Percentiles rank a stretch among this genome's conserved stretches.
These are phyloP conservation scores for Macroventuria anomochaeta DNA, from an alignment of 2,329 filamentous ascomycete genomes.

Conservation along the genomic window DNA sequence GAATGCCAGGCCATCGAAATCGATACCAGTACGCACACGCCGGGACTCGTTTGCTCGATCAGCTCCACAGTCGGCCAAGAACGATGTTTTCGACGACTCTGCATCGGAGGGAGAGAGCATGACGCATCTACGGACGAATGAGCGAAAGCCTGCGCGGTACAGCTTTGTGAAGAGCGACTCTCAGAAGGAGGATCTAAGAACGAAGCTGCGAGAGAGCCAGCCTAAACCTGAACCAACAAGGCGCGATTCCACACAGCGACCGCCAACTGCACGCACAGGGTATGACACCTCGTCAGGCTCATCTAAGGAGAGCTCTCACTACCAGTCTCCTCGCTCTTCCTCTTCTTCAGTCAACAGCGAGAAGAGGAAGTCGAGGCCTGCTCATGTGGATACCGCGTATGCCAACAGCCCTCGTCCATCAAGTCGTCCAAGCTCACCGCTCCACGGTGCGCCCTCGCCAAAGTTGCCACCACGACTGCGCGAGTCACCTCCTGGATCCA, in stretches of 20 bases:
- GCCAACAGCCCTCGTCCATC: slow-evolving; percentile 25
- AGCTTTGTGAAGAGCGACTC: slow-evolving; percentile 49
- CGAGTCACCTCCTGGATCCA: slow-evolving; percentile 33
- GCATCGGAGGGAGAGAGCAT: slow-evolving; percentile 40
- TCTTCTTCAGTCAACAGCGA: slow-evolving; percentile 37
- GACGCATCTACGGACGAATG: slow-evolving; percentile 34
- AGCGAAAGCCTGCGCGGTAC: slow-evolving; percentile 47
- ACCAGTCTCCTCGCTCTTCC: slow-evolving; percentile 43
- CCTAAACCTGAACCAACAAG: slow-evolving; percentile 25
- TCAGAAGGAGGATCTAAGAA: slow-evolving; percentile 43
- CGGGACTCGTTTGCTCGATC: slow-evolving; percentile 28
- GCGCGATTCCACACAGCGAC: slow-evolving; percentile 25
- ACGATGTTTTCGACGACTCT: slow-evolving; percentile 39
- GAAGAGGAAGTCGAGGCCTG: slow-evolving; percentile 23
- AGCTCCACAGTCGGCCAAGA: slow-evolving; percentile 23
- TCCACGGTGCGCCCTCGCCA: slow-evolving; percentile 33
- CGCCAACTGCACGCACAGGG: slow-evolving; percentile 22
- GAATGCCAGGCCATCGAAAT: slow-evolving; percentile 37
- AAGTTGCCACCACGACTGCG: slow-evolving; percentile 34
- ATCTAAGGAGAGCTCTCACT: slow-evolving; percentile 29
- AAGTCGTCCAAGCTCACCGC: slow-evolving; percentile 39
- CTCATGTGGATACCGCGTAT: slow-evolving; percentile 28
- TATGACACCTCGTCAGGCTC: slow-evolving; percentile 32
- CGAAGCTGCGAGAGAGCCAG: slow-evolving; percentile 31
- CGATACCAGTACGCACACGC: slow-evolving; percentile 33